A percentile compares a stretch with the other conserved stretches of the same genome.
phyloP scores from a whole-genome alignment of 108 stramenopile genomes.

The Cyclotella sp. region DNA sequence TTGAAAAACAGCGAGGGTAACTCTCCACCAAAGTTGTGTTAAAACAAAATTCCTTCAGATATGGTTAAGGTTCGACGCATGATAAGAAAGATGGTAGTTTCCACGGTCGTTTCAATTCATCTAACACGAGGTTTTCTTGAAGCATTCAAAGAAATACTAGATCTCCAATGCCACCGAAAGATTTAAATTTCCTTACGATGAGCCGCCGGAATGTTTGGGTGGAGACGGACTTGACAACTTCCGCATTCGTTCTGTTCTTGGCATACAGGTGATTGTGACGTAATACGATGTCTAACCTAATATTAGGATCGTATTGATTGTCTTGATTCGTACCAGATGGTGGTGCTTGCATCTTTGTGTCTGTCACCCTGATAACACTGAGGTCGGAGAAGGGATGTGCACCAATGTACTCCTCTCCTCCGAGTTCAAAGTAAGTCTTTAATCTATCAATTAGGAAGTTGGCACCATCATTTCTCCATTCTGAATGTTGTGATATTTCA shows the following conservation, averaged over 20 bases:
- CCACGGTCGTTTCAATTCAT: too few species aligned
- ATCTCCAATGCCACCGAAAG: background rate
- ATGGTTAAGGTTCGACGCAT: too few species aligned
- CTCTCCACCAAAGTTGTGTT: too few species aligned
- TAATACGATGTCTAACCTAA: background rate
- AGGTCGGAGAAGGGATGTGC: constrained; percentile 1
- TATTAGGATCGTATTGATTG: background rate
- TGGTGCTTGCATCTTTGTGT: background rate
- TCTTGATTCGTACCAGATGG: background rate
- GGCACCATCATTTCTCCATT: constrained; percentile 9
- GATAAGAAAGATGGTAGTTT: too few species aligned
- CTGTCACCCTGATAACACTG: background rate
- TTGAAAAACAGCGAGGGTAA: too few species aligned
- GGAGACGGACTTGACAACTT: background rate
- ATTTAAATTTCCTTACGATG: background rate
- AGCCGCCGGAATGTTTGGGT: background rate
- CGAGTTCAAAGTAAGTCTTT: constrained; percentile 19
- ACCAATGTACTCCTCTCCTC: constrained; percentile 12
- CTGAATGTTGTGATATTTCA: background rate
- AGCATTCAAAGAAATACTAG: background rate
- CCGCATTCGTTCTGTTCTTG: background rate
- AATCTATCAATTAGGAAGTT: constrained; percentile 8
- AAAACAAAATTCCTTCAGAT: too few species aligned
- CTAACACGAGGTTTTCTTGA: too few species aligned
- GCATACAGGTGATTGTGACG: background rate